phyloP scores from a whole-genome alignment of 2,329 filamentous ascomycete species.

The Dactylellina drechsleri region DNA sequence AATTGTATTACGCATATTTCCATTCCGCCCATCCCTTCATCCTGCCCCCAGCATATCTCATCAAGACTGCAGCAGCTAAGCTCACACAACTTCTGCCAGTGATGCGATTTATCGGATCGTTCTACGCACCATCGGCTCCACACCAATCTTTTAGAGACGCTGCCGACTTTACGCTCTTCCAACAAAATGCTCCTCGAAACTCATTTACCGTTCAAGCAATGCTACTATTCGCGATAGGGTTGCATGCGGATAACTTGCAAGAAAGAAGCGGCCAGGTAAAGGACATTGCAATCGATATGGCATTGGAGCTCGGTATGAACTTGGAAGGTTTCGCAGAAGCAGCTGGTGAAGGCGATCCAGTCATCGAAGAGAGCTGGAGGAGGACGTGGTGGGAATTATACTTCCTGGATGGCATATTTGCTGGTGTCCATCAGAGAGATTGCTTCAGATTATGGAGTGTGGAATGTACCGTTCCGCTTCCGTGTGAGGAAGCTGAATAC shows the following conservation, averaged over 20 bases:
- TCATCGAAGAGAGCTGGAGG: conserved; percentile 83
- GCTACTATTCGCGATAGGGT: conserved; percentile 77
- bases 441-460: conserved; percentile 77
- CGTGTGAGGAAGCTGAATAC: conserved; percentile 84
- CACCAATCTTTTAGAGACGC: conserved; percentile 69
- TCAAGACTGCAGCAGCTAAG: conserved; percentile 56
- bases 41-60: conserved; percentile 57
- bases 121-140: conserved; percentile 61
- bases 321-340: conserved; percentile 72
- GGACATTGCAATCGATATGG: conserved; percentile 74
- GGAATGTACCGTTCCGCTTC: conserved; percentile 74
- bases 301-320: conserved; percentile 80
- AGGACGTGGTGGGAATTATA: conserved; percentile 92
- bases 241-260: conserved; percentile 80
- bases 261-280: conserved; percentile 75
- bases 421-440: conserved; percentile 78
- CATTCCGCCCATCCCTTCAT: conserved; percentile 58
- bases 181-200: conserved; percentile 65
- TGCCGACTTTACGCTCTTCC: conserved; percentile 67
- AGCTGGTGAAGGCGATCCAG: conserved; percentile 72
- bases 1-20: conserved; percentile 61
- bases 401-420: conserved; percentile 84
- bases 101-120: conserved; percentile 61
- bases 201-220: conserved; percentile 79
- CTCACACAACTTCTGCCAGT: conserved; percentile 61